These are phyloP conservation scores for Phytophthora brassicae DNA, from an alignment of 352 stramenopile genomes.

Conservation along the genomic window DNA sequence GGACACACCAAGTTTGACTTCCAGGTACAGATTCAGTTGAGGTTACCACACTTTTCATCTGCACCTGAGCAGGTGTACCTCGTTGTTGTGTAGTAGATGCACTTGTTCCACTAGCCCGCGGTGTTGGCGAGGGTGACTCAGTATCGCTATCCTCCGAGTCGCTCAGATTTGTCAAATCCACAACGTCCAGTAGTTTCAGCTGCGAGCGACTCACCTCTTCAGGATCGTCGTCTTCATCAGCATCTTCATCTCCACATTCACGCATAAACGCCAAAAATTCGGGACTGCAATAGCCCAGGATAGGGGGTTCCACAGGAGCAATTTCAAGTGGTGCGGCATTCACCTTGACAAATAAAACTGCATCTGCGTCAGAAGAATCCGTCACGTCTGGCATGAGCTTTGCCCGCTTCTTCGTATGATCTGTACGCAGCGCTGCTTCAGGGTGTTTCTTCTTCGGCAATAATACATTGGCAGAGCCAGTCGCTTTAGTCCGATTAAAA, in stretches of 20 bases:
- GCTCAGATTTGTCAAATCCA: slow-evolving; percentile 64
- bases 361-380: slow-evolving; percentile 8
- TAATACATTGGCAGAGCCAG: slow-evolving; percentile 16
- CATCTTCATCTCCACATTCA: slow-evolving; percentile 45
- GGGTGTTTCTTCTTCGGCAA: slow-evolving; percentile 32
- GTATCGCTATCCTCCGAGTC: slow-evolving; percentile 48
- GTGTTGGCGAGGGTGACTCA: slow-evolving; percentile 20
- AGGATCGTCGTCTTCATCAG: slow-evolving; percentile 39
- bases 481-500: not conserved
- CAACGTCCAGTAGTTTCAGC: slow-evolving; percentile 49
- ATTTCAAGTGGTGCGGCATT: slow-evolving; percentile 11
- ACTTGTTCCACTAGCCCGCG: slow-evolving; percentile 3
- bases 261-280: slow-evolving; percentile 55
- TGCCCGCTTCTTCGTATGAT: not conserved
- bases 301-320: slow-evolving; percentile 17
- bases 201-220: slow-evolving; percentile 37
- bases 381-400: slow-evolving; percentile 1
- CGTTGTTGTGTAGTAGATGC: not conserved
- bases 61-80: not conserved
- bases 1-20: slow-evolving; percentile 19
- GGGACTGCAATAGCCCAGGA: slow-evolving; percentile 39
- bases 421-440: not conserved
- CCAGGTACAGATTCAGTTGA: slow-evolving; percentile 3
- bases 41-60: not conserved
- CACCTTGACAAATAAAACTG: slow-evolving; percentile 9